Evolutionary conservation across 1,284 basidiomycete species (phyloP).

Genomic region (Ustilago sp.): DNA sequence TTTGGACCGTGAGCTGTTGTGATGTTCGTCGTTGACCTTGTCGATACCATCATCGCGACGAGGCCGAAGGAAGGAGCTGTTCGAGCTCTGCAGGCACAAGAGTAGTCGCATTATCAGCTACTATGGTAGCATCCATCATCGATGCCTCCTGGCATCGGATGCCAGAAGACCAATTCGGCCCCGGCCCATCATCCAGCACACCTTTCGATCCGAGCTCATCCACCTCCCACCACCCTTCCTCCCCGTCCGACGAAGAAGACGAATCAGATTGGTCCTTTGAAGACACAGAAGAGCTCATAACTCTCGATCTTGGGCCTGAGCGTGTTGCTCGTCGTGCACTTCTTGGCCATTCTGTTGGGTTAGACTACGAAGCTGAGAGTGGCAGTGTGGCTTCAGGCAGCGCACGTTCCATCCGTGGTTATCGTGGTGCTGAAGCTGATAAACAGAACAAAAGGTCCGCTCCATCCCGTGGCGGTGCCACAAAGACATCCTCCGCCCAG

Average conservation of each 20-base stretch:
- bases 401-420: constrained; percentile 12
- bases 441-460: constrained; percentile 1
- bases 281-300: constrained; percentile 37
- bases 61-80: not conserved
- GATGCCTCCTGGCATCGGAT: constrained; percentile 33
- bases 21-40: not conserved
- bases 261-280: constrained; percentile 38
- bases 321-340: constrained; percentile 26
- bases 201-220: constrained; percentile 22
- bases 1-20: constrained; percentile 3
- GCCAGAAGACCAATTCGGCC: constrained; percentile 23
- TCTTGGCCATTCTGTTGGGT: constrained; percentile 24
- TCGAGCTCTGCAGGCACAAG: not conserved
- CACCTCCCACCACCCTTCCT: not conserved
- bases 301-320: constrained; percentile 39
- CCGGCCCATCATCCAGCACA: constrained; percentile 11
- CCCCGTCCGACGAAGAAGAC: constrained; percentile 10
- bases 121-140: constrained; percentile 23
- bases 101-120: not conserved
- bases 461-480: not conserved
- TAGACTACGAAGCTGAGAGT: constrained; percentile 8
- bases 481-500: not conserved
- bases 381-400: not conserved
- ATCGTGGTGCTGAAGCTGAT: constrained; percentile 3
- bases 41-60: constrained; percentile 3